These are phyloP conservation scores for Flueggea neowawraea DNA, from an alignment of 441 rosid genomes.

Conservation along the genomic window DNA sequence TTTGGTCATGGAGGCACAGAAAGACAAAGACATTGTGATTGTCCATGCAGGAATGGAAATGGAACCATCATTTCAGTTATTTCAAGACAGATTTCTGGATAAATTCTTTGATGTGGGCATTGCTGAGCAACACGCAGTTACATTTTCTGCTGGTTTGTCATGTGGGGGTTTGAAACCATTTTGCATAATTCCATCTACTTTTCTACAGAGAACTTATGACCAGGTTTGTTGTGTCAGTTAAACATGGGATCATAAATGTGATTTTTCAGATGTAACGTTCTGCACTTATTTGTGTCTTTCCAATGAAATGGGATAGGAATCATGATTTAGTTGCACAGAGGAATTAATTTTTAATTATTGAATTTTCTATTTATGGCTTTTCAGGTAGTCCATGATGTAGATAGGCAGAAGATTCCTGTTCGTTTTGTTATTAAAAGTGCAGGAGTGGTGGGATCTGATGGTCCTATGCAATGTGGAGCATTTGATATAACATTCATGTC, in stretches of 20 bases:
- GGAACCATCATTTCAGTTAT: conserved; percentile 58
- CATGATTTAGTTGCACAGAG: not conserved
- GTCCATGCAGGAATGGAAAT: conserved; percentile 88
- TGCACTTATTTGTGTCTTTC: not conserved
- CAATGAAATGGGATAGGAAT: too few relatives aligned
- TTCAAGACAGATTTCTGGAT: conserved; percentile 74
- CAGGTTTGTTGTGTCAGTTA: conserved; percentile 48
- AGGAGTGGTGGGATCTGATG: conserved; percentile 91
- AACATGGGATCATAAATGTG: too few relatives aligned
- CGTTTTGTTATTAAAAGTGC: conserved; percentile 88
- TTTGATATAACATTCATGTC: conserved; percentile 94
- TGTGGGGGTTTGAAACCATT: conserved; percentile 97
- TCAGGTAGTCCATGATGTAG: conserved; percentile 91
- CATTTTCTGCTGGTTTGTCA: conserved; percentile 91
- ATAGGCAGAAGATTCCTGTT: conserved; percentile 81
- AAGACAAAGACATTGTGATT: conserved; percentile 74
- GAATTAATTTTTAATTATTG: conserved; percentile 9
- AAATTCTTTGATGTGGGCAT: conserved; percentile 82
- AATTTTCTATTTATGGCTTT: conserved; percentile 11
- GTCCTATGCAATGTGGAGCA: conserved; percentile 83
- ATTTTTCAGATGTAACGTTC: too few relatives aligned
- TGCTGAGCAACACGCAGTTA: conserved; percentile 96
- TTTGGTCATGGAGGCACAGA: conserved; percentile 70
- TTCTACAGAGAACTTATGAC: conserved; percentile 92
- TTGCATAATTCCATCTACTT: conserved; percentile 83